A percentile compares a stretch with the other conserved stretches of the same genome.
phyloP scores from a whole-genome alignment of 345 rosid genomes.

The Eutrema japonicum region DNA sequence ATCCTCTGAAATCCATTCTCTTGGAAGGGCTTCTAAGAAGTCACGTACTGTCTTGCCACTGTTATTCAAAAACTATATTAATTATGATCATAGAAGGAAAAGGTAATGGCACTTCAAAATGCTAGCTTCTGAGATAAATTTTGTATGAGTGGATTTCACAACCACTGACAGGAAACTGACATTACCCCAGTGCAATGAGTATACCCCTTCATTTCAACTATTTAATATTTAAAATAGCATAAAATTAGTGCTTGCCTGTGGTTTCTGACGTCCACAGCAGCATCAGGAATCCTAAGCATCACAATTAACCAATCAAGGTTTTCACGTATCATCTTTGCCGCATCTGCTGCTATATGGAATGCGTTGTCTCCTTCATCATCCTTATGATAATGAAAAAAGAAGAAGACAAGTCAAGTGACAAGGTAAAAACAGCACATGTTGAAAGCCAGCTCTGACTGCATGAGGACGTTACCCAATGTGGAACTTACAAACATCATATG shows the following conservation, averaged over 20 bases:
- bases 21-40: slow-evolving; percentile 90
- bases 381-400: slow-evolving; percentile 50
- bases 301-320: slow-evolving; percentile 93
- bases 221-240: slow-evolving; percentile 7
- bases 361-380: slow-evolving; percentile 98
- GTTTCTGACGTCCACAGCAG: slow-evolving; percentile 83
- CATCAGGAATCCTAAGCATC: slow-evolving; percentile 82
- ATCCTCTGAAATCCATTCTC: slow-evolving; percentile 99
- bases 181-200: neutral
- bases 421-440: slow-evolving; percentile 17
- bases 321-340: slow-evolving; percentile 97
- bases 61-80: slow-evolving; percentile 40
- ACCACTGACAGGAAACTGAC: slow-evolving; percentile 26
- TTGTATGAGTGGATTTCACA: slow-evolving; percentile 2
- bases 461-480: slow-evolving; percentile 6
- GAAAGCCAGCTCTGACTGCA: slow-evolving; percentile 29
- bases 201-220: slow-evolving; percentile 11
- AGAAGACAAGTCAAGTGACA: slow-evolving; percentile 33
- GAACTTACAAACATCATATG: slow-evolving; percentile 22
- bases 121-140: slow-evolving; percentile 5
- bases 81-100: slow-evolving; percentile 27
- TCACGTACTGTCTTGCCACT: slow-evolving; percentile 95
- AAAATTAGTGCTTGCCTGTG: slow-evolving; percentile 68
- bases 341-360: slow-evolving; percentile 96
- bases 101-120: slow-evolving; percentile 8